Base-by-base conservation (phyloP, 305 asterid species). In the Plantago lanceolata region DNA sequence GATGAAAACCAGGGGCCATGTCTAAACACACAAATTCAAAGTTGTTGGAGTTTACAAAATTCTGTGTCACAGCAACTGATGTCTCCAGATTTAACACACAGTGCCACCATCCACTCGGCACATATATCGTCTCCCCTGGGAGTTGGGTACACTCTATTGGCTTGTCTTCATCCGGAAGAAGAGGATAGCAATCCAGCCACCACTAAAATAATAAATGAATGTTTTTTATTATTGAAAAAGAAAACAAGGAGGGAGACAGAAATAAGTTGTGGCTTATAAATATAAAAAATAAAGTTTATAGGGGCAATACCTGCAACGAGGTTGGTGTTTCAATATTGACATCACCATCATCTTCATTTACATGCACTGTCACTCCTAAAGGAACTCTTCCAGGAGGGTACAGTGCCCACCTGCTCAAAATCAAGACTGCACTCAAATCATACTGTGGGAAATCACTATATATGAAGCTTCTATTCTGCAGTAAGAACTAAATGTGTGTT, bases 81-180 rank as follows among this genome's bases (percentile, higher is more conserved):
- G 96, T 85, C 80, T 93, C 99, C 84, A 93, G 72, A 78, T 89
- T 93, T 66, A 93, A 82, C 61, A 93, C 92, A 72, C 99, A 93
- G 81, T 93, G 99, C 99, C 99, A 93, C 99, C 99, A 93, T 59
- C 99, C 99, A 78, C 90, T 93, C 51, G 99, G 99, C 26, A 93
- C 99, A 76, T 72, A 87, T 84, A 93, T 84, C 50, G 97, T 93
- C 79, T 93, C 97, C 26, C 99, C 99, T 60, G 99, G 99, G 76
- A 85, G 84, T 78, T 93, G 99, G 49, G 99, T 93, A 73, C 95
- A 87, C 69, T 93, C 99, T 63, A 93, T 89, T 2, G 99, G 99
- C 78, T 85, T 93, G 67, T 93, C 99, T 21, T 81, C 65, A 31
- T 85, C 94, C 71, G 84, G 72, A 63, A 93, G 95, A 72, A 85